Evolutionary conservation across 2,329 filamentous ascomycete species (phyloP), one percentile per base, ranked within the genome.

Genomic region (Beauveria australis): DNA sequence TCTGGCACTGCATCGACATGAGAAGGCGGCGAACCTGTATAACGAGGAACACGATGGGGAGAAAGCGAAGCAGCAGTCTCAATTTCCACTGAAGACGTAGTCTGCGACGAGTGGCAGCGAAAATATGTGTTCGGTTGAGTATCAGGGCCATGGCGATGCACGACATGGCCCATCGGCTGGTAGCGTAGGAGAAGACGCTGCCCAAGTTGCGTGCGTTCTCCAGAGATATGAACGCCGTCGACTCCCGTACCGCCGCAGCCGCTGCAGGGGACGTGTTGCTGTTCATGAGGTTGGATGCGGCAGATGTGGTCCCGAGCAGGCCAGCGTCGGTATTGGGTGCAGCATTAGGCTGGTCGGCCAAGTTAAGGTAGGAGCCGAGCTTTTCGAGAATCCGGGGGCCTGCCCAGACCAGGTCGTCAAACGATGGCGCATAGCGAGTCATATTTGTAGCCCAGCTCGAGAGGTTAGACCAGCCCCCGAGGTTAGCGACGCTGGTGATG

Each of bases 1-100:
- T 96, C 75, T 99, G 94, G 69, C 94, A 97, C 69, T 92, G 91
- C 65, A 97, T 90, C 1, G 90, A 91, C 68, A 92, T 89, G 6
- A 97, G 79, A 3, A 97, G 74, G 44, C 78, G 80, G 48, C 85
- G 77, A 24, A 87, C 85, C 69, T 97, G 91, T 41, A 83, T 74
- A 5, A 82, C 69, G 60, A 96, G 86, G 0, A 92, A 76, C 5
- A 88, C 44, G 47, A 96, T 87, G 0, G 92, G 90, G 3, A 87
- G 70, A 37, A 88, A 76, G 56, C 92, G 89, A 16, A 96, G 73
- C 8, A 85, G 72, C 4, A 95, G 73, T 48, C 91, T 85, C 56
- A 87, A 77, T 41, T 86, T 82, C 85, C 90, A 93, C 60, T 82
- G 82, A 2, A 97, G 79, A 10, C 83, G 82, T n/a, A 97, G 78